Base-by-base conservation (phyloP, 2,329 filamentous ascomycete genomes). In the Madurella mycetomatis region DNA sequence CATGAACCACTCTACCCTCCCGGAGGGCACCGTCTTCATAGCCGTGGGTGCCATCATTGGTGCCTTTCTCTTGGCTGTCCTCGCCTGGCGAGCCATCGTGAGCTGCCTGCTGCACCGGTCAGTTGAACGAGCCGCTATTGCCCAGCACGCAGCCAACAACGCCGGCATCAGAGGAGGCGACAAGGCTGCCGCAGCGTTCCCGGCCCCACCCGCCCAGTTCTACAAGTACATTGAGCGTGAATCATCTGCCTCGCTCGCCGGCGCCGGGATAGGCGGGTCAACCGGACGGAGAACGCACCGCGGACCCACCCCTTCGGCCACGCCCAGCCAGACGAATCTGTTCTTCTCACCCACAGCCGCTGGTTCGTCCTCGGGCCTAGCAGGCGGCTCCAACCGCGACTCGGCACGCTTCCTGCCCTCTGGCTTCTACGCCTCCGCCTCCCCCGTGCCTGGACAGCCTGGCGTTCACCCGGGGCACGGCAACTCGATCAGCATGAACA, bases 11-110 rank as follows among this genome's bases (percentile, higher is more conserved):
- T 95, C 91, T 1, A 85, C 74, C 50, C 78, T 92, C 11, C 94
- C 94, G 2, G 88, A 97, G 66, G 94, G 94, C 51, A 96, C 92
- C 4, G 87, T 99, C 55, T 99, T 99, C 74, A 99, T 99, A 65
- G 87, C 85, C 18, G 94, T 97, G 1, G 94, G 94, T 44, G 88
- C 91, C 25, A 86, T 90, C 30, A 81, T 99, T 7, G 94, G 90
- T 15, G 86, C 91, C 61, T 83, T 96, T 60, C 90, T 85, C 11
- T 76, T 90, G 9, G 85, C 84, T n/a, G 83, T 97, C 43, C 78
- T 99, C 12, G 78, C 87, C 54, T 99, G 94, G 94, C 89, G 92
- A 57, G 86, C 80, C 48, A 81, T 96, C 53, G 85, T 96, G 55
- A 91, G 89, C 56, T 95, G 90, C 81, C 87, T 92, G 41, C 83